Evolutionary conservation across 2,329 filamentous ascomycete species (phyloP), one percentile per base, ranked within the genome.

Genomic region (Colletotrichum agaves): DNA sequence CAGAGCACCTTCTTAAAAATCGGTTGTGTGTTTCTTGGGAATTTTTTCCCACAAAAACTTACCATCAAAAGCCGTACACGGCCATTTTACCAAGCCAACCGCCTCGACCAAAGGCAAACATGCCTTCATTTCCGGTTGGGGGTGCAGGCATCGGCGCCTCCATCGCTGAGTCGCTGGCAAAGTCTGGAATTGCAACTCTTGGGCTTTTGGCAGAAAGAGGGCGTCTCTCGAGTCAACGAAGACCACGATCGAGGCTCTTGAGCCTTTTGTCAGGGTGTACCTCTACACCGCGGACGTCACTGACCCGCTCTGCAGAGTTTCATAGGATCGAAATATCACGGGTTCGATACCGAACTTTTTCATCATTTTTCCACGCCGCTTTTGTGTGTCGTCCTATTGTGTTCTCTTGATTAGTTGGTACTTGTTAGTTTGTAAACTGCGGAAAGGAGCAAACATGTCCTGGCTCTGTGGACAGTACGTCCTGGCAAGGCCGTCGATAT

Each of bases 121-220:
- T 0, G 83, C 87, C 47, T 66, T 87, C 33, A 82, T 88, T 52
- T 87, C 85, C 1, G 85, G 85, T n/a, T n/a, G 85, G 84, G 15
- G 84, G 84, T 5, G 81, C 83, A 53, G 83, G 84, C 0, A 81
- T 86, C 53, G 84, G 84, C 1, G 79, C 79, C n/a, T 79, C 77
- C 1, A 81, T 83, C 64, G 78, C 81, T 15, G 74, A 74, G 27
- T 75, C 77, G 46, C 82, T 82, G 75, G 83, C 83, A 6, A 63
- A 61, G 5, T 74, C 74, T 2, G 74, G 80, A 67, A 80, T 82
- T 5, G 83, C 85, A 2, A 83, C 81, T 55, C 78, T 90, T 5
- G 82, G 88, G 46, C 78, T 89, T 4, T 78, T 0, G 79, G 76
- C 3, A 77, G 80, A 33, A 73, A 67, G 1, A 43, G 57, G 2